Evolutionary conservation across 306 rosid genomes (phyloP), one percentile per base, ranked within the genome.

Genomic region (Casuarina glauca): DNA sequence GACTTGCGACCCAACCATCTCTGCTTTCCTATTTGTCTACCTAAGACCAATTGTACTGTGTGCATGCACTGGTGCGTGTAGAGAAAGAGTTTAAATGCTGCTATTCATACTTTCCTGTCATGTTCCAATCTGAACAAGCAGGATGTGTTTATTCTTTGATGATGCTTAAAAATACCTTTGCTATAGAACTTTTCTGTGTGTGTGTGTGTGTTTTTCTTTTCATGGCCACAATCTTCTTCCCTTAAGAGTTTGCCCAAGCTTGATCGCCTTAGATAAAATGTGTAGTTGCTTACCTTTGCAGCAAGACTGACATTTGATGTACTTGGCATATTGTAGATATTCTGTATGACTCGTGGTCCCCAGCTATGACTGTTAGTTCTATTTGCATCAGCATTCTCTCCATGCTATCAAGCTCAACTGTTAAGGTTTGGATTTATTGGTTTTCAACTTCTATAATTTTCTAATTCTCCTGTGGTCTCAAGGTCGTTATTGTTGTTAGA

Each of bases 281-380:
- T 55, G 9, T 46, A 51, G 35, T 72, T 77, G 53, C 41, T 50
- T 26, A 51, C 60, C 50, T 63, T 64, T 73, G 68, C 20, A n/a
- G 53, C 62, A 80, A 55, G 53, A 55, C 85, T 89, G 84, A 86
- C 76, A 49, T 73, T 70, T 76, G 45, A 72, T 80, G 67, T 79
- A 17, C 74, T 64, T 84, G 87, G 70, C 16, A 71, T 69, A 72
- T 32, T 89, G 91, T 89, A 96, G 99, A 96, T 86, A 96, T 96
- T 88, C 83, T 96, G 86, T 96, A 96, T 16, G 99, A 96, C 89
- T 96, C 99, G 19, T 96, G 99, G 99, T 96, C 99, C 80, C 99
- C 99, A 45, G 99, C 99, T 38, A 96, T 96, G 99, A 96, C 99
- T 69, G 99, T 96, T 78, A 93, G 99, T 86, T 96, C 99, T 45